Percentiles rank a stretch among this genome's conserved stretches.
These are phyloP conservation scores for Platanthera zijinensis DNA, from an alignment of 106 monocot species.

Conservation along the genomic window DNA sequence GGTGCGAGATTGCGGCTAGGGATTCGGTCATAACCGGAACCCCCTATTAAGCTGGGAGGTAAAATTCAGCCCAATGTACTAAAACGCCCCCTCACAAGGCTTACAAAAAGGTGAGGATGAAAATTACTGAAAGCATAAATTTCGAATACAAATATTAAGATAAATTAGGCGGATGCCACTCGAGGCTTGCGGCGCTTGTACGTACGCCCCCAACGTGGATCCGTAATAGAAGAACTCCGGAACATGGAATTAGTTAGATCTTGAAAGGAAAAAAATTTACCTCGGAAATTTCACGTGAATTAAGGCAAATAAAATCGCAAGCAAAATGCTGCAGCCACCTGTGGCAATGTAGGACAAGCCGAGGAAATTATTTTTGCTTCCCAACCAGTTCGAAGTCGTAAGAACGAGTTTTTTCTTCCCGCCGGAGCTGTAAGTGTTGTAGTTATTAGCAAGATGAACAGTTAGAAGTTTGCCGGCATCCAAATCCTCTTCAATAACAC, in stretches of 20 bases:
- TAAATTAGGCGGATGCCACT: too few relatives aligned
- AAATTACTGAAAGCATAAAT: too few relatives aligned
- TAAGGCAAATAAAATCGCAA: constrained; percentile 57
- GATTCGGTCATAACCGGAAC: too few relatives aligned
- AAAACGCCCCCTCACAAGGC: too few relatives aligned
- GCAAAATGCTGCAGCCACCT: constrained; percentile 42
- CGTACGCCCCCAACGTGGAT: too few relatives aligned
- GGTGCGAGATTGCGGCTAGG: too few relatives aligned
- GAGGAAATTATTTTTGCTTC: constrained; percentile 84
- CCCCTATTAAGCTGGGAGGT: too few relatives aligned
- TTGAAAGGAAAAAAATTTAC: constrained; percentile 11
- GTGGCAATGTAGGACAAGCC: constrained; percentile 61
- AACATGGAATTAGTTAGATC: background rate
- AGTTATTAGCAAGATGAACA: constrained; percentile 60
- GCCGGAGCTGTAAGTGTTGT: constrained; percentile 84
- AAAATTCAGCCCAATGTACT: too few relatives aligned
- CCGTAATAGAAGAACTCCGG: background rate
- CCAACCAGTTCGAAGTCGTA: constrained; percentile 70
- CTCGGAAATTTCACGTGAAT: constrained; percentile 86
- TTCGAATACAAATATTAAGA: too few relatives aligned
- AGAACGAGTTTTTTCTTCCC: constrained; percentile 80
- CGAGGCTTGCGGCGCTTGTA: too few relatives aligned
- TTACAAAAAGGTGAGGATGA: too few relatives aligned
- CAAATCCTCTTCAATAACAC: constrained; percentile 70
- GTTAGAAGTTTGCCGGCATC: constrained; percentile 40